These are phyloP conservation scores for Aspergillus caelatus DNA, from an alignment of 2,329 filamentous ascomycete species.

Conservation along the genomic window DNA sequence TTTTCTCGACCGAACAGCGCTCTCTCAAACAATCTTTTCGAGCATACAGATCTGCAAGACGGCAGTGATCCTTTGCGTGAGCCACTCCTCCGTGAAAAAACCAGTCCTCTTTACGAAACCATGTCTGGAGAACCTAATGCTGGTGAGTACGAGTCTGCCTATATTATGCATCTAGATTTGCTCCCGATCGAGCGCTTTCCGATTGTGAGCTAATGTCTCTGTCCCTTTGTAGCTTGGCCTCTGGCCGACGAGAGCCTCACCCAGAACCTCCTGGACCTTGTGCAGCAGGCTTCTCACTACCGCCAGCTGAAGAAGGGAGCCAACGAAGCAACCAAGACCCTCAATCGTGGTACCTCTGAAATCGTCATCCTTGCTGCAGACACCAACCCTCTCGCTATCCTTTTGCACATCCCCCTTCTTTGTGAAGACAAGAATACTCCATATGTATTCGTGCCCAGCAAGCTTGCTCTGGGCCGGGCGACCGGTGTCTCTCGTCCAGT, in stretches of 20 bases:
- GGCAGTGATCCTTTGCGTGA: slow-evolving; percentile 45
- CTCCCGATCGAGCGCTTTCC: neutral
- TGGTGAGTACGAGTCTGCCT: slow-evolving; percentile 22
- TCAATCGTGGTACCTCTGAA: slow-evolving; percentile 89
- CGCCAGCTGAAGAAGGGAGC: slow-evolving; percentile 86
- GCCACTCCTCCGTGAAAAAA: slow-evolving; percentile 32
- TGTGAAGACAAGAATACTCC: slow-evolving; percentile 76
- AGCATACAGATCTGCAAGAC: slow-evolving; percentile 16
- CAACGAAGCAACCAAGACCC: slow-evolving; percentile 83
- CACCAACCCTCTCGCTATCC: slow-evolving; percentile 81
- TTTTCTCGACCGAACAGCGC: slow-evolving; percentile 2
- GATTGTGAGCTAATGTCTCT: slow-evolving; percentile 12
- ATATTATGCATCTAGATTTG: neutral
- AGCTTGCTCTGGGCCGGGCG: slow-evolving; percentile 84
- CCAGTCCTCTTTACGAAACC: slow-evolving; percentile 19
- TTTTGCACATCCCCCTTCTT: slow-evolving; percentile 85
- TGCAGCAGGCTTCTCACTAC: slow-evolving; percentile 67
- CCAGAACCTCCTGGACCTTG: slow-evolving; percentile 79
- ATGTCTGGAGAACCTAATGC: slow-evolving; percentile 38
- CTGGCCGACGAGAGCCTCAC: slow-evolving; percentile 73
- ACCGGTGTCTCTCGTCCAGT: slow-evolving; percentile 88
- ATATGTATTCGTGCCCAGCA: slow-evolving; percentile 73
- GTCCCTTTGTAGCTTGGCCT: slow-evolving; percentile 61
- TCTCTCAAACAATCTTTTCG: neutral
- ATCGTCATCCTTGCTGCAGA: slow-evolving; percentile 88